Evolutionary conservation across 2,329 filamentous ascomycete species (phyloP).

Genomic region (Neurospora crassa): DNA sequence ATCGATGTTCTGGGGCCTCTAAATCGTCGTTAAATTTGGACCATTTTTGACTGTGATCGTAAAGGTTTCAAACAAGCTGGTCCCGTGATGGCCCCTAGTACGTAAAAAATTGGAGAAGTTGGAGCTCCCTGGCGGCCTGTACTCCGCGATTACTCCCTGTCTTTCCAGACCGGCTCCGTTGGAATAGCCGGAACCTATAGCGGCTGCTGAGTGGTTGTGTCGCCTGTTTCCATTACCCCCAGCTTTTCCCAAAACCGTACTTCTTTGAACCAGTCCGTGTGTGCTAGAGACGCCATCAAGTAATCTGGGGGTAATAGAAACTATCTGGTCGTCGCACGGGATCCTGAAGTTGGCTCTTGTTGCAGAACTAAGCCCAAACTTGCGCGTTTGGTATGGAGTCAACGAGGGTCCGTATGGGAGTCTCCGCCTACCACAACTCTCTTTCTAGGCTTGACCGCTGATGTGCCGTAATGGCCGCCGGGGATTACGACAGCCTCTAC

Average conservation of each 20-base stretch:
- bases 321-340: slow-evolving; percentile 14
- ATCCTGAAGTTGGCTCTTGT: slow-evolving; percentile 1
- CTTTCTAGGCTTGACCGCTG: neutral
- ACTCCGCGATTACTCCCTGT: neutral
- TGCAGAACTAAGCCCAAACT: neutral
- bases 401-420: neutral
- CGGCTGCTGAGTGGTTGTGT: slow-evolving; percentile 15
- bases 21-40: slow-evolving; percentile 4
- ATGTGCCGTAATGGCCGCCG: neutral
- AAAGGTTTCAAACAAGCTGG: slow-evolving; percentile 2
- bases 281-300: slow-evolving; percentile 14
- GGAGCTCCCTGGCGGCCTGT: neutral
- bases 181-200: slow-evolving; percentile 1
- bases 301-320: slow-evolving; percentile 24
- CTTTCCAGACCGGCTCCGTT: neutral
- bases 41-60: slow-evolving; percentile 5
- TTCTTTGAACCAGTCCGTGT: slow-evolving; percentile 7
- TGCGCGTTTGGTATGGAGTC: neutral
- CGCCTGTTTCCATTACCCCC: slow-evolving; percentile 20
- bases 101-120: slow-evolving; percentile 14
- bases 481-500: neutral
- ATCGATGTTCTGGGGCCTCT: slow-evolving; percentile 6
- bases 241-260: slow-evolving; percentile 13
- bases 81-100: slow-evolving; percentile 17
- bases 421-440: neutral